Evolutionary conservation across 345 rosid species (phyloP), one percentile per base, ranked within the genome.

Genomic region (Linum trigynum): DNA sequence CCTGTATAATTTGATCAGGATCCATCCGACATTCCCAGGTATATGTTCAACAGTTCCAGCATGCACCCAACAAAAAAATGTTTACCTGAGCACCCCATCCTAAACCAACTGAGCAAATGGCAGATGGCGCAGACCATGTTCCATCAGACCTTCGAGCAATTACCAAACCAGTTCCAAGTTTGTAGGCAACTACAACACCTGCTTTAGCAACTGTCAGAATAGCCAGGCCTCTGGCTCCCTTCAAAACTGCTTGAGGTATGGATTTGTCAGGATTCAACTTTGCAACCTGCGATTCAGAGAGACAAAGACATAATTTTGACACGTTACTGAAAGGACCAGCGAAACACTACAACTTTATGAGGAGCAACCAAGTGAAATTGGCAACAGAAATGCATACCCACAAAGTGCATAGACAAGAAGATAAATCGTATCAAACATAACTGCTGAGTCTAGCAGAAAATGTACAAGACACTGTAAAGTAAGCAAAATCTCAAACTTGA

Each of bases 41-140:
- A 23, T 23, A 23, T 23, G 32, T 23, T 23, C 15, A 48, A 9
- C 53, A 48, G 9, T 48, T 15, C 53, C 14, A 48, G 53, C 53
- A 48, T 7, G 61, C 9, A 23, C 32, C 23, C 38, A 57, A 7
- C 43, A 50, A 35, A 38, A 61, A 51, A 64, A 69, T 55, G 51
- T 59, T 75, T 71, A 90, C 99, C 97, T 91, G 99, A 71, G 99
- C 96, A 74, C 99, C 99, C 99, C 99, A 94, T 63, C 97, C 97
- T 62, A 94, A 71, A 65, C 99, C 99, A 65, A 65, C 82, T 3
- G 95, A 94, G 16, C 80, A 65, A 70, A 90, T 75, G 4, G 97
- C 96, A 42, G 97, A 90, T 57, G 99, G 99, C 63, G 99, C 97
- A 71, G 96, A 94, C 99, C 99, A 94, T 62, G 97, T 84, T 65